Evolutionary conservation across 2,329 filamentous ascomycete species (phyloP).

Genomic region (Fusarium cyanostomum): DNA sequence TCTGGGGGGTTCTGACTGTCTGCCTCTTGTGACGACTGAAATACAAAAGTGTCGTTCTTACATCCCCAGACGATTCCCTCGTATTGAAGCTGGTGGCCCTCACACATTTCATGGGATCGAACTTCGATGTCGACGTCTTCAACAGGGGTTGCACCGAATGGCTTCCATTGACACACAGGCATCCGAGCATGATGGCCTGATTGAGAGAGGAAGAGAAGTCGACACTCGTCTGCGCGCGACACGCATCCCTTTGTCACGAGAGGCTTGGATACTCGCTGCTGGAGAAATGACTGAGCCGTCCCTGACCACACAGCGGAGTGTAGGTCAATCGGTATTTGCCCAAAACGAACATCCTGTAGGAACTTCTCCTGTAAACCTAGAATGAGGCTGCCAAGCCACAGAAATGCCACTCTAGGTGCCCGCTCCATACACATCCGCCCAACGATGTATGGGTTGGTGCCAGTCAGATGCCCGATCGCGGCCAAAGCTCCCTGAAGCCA

Average conservation of each 20-base stretch:
- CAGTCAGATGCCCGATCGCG: slow-evolving; percentile 34
- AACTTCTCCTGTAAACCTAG: slow-evolving; percentile 33
- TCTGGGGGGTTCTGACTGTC: too few species aligned
- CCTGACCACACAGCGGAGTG: slow-evolving; percentile 42
- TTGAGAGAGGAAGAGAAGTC: slow-evolving; percentile 43
- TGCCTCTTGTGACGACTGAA: too few species aligned
- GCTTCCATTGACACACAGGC: slow-evolving; percentile 43
- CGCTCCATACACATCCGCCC: slow-evolving; percentile 33
- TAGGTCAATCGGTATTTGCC: slow-evolving; percentile 41
- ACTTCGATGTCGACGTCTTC: slow-evolving; percentile 45
- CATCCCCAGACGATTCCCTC: slow-evolving; percentile 36
- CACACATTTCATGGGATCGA: slow-evolving; percentile 39
- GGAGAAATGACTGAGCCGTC: slow-evolving; percentile 42
- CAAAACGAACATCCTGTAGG: slow-evolving; percentile 33
- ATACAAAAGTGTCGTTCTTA: too few species aligned
- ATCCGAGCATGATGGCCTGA: slow-evolving; percentile 29
- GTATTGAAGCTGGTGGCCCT: slow-evolving; percentile 39
- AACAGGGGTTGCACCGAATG: slow-evolving; percentile 42
- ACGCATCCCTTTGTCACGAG: slow-evolving; percentile 17
- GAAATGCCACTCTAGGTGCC: slow-evolving; percentile 29
- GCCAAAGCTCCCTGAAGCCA: slow-evolving; percentile 44
- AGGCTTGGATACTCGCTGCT: slow-evolving; percentile 32
- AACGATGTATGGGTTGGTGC: slow-evolving; percentile 24
- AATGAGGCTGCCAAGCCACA: slow-evolving; percentile 44
- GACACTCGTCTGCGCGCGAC: slow-evolving; percentile 43